phyloP scores from a whole-genome alignment of 1,284 basidiomycete species.

The Trichosporon sp. region DNA sequence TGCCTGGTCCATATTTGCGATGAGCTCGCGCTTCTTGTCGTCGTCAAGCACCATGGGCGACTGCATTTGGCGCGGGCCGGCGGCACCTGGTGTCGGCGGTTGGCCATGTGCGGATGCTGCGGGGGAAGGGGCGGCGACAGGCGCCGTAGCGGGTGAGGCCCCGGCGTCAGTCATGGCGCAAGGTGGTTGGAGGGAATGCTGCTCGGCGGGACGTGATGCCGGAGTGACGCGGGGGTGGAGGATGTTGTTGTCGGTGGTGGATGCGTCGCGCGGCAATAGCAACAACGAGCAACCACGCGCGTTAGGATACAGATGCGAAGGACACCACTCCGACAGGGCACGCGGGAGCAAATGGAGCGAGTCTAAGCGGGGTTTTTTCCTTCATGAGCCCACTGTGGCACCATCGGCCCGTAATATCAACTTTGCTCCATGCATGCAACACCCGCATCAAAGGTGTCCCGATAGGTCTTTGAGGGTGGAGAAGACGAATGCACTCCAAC shows the following conservation, averaged over 20 bases:
- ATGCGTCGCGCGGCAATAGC: constrained; percentile 20
- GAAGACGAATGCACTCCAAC: neutral
- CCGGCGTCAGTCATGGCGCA: constrained; percentile 31
- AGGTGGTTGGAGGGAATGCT: constrained; percentile 14
- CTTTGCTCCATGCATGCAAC: constrained; percentile 15
- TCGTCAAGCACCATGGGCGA: constrained; percentile 36
- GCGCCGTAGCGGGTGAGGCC: constrained; percentile 29
- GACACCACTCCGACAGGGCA: constrained; percentile 10
- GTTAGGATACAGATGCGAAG: constrained; percentile 15
- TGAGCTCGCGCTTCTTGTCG: constrained; percentile 47
- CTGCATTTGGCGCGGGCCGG: constrained; percentile 19
- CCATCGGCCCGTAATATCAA: neutral
- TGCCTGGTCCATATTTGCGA: constrained; percentile 44
- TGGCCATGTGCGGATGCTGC: constrained; percentile 19
- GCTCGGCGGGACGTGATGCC: constrained; percentile 10
- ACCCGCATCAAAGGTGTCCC: neutral
- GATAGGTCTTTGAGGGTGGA: neutral
- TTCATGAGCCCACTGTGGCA: neutral
- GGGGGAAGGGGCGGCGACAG: constrained; percentile 26
- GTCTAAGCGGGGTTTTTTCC: constrained; percentile 7
- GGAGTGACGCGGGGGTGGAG: constrained; percentile 2
- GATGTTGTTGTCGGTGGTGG: constrained; percentile 17
- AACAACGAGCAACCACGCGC: constrained; percentile 19
- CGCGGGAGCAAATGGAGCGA: neutral
- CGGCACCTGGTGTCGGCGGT: constrained; percentile 20